Conservation (phyloP, 164 flowering plant species). For the Umbellularia californica region DNA sequence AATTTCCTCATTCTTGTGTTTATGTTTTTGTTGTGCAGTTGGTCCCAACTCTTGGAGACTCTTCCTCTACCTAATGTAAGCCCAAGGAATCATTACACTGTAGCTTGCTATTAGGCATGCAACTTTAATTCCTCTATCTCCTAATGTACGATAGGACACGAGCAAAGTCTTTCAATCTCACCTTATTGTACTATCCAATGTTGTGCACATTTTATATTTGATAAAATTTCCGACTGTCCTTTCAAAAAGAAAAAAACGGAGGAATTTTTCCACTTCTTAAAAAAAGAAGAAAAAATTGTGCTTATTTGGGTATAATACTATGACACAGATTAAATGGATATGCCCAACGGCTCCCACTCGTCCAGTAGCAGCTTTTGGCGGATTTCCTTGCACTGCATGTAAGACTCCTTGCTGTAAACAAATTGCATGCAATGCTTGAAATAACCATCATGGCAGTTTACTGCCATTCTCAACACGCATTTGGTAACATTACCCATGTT, state of each 20-base stretch:
- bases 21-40: constrained; percentile 42
- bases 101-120: constrained; percentile 1
- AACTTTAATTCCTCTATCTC: neutral
- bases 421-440: neutral
- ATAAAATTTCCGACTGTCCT: too few species aligned
- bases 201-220: neutral
- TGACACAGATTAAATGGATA: constrained; percentile 57
- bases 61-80: constrained; percentile 80
- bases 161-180: neutral
- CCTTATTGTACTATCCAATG: neutral
- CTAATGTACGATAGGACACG: neutral
- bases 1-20: neutral
- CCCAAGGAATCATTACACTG: neutral
- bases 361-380: constrained; percentile 52
- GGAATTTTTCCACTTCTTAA: too few species aligned
- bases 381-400: constrained; percentile 73
- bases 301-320: neutral
- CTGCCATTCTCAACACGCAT: neutral
- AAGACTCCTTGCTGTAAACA: constrained; percentile 23
- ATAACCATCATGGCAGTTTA: neutral
- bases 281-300: too few species aligned
- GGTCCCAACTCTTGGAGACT: constrained; percentile 69
- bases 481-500: neutral
- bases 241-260: neutral
- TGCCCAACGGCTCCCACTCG: constrained; percentile 67